Evolutionary conservation across 306 rosid species (phyloP), one percentile per base, ranked within the genome.

Genomic region (Mucuna pruriens): DNA sequence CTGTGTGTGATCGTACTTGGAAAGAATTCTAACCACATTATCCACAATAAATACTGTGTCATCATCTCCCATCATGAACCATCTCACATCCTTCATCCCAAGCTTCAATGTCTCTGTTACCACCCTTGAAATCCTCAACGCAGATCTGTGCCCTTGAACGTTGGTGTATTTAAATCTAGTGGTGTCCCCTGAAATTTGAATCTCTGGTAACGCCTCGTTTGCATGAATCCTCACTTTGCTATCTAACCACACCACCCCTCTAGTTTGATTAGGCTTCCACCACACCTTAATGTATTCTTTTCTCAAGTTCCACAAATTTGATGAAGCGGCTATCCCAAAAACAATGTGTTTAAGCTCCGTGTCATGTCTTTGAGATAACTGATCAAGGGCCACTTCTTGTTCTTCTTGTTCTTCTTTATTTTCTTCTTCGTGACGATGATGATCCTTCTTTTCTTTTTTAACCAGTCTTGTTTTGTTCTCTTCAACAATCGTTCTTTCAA

Each of bases 201-300:
- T 86, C 74, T 87, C 76, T 0, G 98, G 98, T 1, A 91, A 84
- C 23, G 51, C 84, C 45, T 90, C 97, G 2, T 84, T 64, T 20
- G 52, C 71, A 6, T 45, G 23, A 0, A n/a, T 11, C 33, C 9
- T 66, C 33, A 66, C 72, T 38, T 39, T 39, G 51, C 11, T 39
- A 20, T 66, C 98, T 26, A 91, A 40, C 98, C 98, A 94, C 61
- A 94, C 97, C 3, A 90, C 92, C 36, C 97, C 97, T 83, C 97
- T 85, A 3, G 92, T 91, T 79, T 87, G 75, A 65, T 81, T 77
- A 7, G 97, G 93, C 81, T 84, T 83, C 97, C 97, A 90, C 97
- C 97, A 93, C 2, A 85, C 80, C 79, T 91, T 93, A 36, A 93
- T 91, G 86, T 91, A 91, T 39, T 93, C 94, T 68, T 91, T 93